phyloP scores from a whole-genome alignment of 2,329 filamentous ascomycete genomes.

The Diaporthe helianthi region DNA sequence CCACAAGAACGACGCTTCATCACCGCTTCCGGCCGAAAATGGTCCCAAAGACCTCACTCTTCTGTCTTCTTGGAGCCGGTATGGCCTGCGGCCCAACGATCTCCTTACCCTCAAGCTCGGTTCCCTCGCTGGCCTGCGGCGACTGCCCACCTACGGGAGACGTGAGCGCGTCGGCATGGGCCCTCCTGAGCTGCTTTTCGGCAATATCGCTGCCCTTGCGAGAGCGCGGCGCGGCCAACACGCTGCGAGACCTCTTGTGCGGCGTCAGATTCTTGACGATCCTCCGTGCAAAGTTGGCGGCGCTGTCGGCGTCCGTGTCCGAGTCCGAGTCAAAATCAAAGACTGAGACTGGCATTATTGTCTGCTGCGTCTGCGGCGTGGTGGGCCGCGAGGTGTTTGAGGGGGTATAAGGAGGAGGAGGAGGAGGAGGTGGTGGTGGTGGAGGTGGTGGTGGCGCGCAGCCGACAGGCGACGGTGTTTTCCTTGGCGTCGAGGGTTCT shows the following conservation, averaged over 20 bases:
- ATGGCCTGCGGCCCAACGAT: not conserved
- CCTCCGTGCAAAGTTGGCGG: slow-evolving; percentile 45
- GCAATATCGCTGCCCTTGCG: slow-evolving; percentile 30
- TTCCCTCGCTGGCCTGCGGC: not conserved
- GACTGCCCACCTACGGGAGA: not conserved
- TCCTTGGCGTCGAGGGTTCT: not conserved
- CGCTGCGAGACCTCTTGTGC: slow-evolving; percentile 42
- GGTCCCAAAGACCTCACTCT: slow-evolving; percentile 30
- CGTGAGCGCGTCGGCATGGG: slow-evolving; percentile 24
- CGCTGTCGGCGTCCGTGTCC: slow-evolving; percentile 43
- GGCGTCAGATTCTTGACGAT: slow-evolving; percentile 52
- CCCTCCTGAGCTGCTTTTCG: slow-evolving; percentile 29
- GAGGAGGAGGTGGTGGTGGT: too few species aligned
- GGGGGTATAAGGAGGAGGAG: too few species aligned
- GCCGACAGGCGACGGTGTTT: not conserved
- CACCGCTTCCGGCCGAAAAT: slow-evolving; percentile 23
- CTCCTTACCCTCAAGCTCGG: not conserved
- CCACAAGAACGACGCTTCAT: not conserved
- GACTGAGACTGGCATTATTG: slow-evolving; percentile 49
- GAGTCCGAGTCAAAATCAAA: slow-evolving; percentile 58
- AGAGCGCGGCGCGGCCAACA: slow-evolving; percentile 43
- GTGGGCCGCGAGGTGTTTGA: not conserved
- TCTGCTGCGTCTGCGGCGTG: slow-evolving; percentile 34
- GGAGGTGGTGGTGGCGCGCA: not conserved
- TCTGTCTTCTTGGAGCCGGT: slow-evolving; percentile 16